Evolutionary conservation across 805 yeast genomes (phyloP), one percentile per base, ranked within the genome.

Genomic region (Candida morakotiae): DNA sequence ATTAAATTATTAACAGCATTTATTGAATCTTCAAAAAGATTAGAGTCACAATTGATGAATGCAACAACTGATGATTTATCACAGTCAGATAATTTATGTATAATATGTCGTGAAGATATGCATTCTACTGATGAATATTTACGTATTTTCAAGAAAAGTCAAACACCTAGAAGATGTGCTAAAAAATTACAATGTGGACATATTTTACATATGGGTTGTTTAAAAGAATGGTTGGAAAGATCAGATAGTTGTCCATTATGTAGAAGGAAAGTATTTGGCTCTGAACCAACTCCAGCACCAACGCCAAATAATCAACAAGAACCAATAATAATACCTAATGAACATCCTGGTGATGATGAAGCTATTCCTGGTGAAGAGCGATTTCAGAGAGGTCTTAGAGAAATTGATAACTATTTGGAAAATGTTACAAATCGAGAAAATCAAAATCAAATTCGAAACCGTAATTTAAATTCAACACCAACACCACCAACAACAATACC

Each of bases 241-340:
- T 87, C 96, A 0, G 91, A 83, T 48, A 76, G 78, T n/a, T 93
- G 98, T 64, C 98, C 98, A 1, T 78, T 89, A 37, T 93, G 98
- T 57, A 70, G 96, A 43, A 69, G 81, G 21, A 75, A 79, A 9
- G 94, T 87, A 5, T 67, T 67, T 42, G 50, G 40, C 10, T 26
- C 9, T 13, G 19, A 27, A 13, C 26, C 25, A 15, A 8, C 16
- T 9, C n/a, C 31, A 17, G 15, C 21, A 4, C 4, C 27, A 30
- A 14, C 38, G 18, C 4, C 35, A 5, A 8, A 13, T 20, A 20
- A 23, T 14, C 34, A 13, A 9, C 38, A 35, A 10, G 25, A 18
- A 13, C 39, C 28, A 4, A 14, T n/a, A n/a, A 21, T 21, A 7
- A 9, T 22, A n/a, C 28, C 28, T 16, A 11, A 22, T 9, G 20